Evolutionary conservation across 2,329 filamentous ascomycete species (phyloP).

Genomic region (Aspergillus unguis): DNA sequence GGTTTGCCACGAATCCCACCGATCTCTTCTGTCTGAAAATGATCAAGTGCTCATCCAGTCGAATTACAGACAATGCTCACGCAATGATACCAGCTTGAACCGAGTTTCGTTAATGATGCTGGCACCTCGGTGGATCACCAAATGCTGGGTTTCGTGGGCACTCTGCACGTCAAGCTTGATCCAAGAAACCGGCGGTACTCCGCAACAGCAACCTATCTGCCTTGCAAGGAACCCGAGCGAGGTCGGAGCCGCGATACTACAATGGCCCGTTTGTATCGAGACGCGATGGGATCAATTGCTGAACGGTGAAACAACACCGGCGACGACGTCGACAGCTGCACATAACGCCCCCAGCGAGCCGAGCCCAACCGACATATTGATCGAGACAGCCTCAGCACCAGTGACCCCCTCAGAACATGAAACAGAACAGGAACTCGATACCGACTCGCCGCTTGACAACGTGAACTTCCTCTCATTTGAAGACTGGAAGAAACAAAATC

Average conservation of each 20-base stretch:
- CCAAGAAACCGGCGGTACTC: slow-evolving; percentile 11
- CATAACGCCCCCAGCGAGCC: not conserved
- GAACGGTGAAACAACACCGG: not conserved
- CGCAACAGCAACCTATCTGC: slow-evolving; percentile 18
- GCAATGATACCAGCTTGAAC: slow-evolving; percentile 4
- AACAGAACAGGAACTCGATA: slow-evolving; percentile 51
- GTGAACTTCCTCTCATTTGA: slow-evolving; percentile 93
- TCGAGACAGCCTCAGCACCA: not conserved
- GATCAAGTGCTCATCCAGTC: not conserved
- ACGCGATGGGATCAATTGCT: slow-evolving; percentile 18
- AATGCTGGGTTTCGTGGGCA: slow-evolving; percentile 13
- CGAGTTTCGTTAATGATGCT: slow-evolving; percentile 7
- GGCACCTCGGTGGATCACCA: slow-evolving; percentile 11
- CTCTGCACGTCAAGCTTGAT: slow-evolving; percentile 12
- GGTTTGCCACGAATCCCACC: slow-evolving; percentile 1
- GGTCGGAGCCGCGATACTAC: slow-evolving; percentile 21
- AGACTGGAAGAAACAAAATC: slow-evolving; percentile 94
- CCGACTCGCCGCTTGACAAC: slow-evolving; percentile 66
- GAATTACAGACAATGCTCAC: not conserved
- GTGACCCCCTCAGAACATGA: slow-evolving; percentile 6
- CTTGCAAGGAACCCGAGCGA: slow-evolving; percentile 17
- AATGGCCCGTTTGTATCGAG: slow-evolving; percentile 27
- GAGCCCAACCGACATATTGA: slow-evolving; percentile 3
- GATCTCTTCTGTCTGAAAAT: not conserved
- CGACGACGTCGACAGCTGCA: slow-evolving; percentile 1